These are phyloP conservation scores for Boletus subcaerulescens DNA, from an alignment of 768 basidiomycete genomes.

Conservation along the genomic window DNA sequence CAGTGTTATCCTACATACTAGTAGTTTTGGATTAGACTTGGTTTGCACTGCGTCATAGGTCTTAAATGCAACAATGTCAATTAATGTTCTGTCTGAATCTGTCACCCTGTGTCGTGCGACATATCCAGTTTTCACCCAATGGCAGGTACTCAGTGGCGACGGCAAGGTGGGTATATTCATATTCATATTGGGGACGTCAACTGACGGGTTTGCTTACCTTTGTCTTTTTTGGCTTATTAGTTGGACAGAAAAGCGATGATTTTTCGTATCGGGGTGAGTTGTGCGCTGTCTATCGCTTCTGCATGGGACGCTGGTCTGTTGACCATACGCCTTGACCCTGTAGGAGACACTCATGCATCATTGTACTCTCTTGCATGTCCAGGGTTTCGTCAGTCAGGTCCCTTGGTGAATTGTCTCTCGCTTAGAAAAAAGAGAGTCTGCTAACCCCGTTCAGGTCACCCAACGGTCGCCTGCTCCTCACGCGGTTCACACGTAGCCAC, in stretches of 20 bases:
- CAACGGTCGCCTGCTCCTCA: constrained; percentile 41
- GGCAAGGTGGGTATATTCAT: too few relatives aligned
- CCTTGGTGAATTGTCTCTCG: constrained; percentile 37
- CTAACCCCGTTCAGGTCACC: constrained; percentile 39
- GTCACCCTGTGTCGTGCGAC: too few relatives aligned
- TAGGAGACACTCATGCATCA: constrained; percentile 43
- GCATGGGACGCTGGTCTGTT: neutral
- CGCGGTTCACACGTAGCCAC: constrained; percentile 45
- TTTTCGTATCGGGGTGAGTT: constrained; percentile 43
- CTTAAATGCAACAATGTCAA: too few relatives aligned
- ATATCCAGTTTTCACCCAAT: too few relatives aligned
- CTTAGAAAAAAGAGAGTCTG: neutral
- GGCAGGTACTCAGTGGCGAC: too few relatives aligned
- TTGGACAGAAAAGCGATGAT: constrained; percentile 49
- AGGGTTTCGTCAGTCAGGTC: constrained; percentile 53
- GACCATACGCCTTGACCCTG: neutral
- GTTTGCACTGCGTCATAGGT: too few relatives aligned
- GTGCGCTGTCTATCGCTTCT: neutral
- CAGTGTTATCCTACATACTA: too few relatives aligned
- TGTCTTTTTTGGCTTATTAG: constrained; percentile 21
- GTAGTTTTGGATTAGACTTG: too few relatives aligned
- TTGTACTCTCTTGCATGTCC: constrained; percentile 47
- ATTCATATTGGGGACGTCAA: too few relatives aligned
- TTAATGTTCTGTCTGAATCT: too few relatives aligned
- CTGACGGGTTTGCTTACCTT: too few relatives aligned